Base-by-base conservation (phyloP, 345 rosid genomes). In the Durio zibethinus region DNA sequence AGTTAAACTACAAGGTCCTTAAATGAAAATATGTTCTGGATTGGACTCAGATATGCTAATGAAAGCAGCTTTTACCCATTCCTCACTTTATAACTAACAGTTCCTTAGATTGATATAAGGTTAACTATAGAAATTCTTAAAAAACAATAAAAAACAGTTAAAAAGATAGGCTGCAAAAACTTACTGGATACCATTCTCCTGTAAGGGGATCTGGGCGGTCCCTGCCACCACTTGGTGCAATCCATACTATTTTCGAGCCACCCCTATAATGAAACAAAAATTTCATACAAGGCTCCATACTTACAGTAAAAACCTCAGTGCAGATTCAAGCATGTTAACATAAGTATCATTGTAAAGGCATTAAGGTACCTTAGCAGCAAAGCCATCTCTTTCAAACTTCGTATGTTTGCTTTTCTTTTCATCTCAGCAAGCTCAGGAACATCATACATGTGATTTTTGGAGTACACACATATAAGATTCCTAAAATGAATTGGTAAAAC, bases 221-320 rank as follows among this genome's bases (percentile, higher is more conserved):
- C 77, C 98, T 91, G 73, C 99, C 99, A 78, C 99, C 99, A 69
- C 98, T 96, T 73, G 99, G 98, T 52, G 99, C 93, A 80, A 96
- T 93, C 99, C 99, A 96, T 65, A 96, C 82, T 74, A 93, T 63
- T 73, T 87, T 89, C 36, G 97, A 90, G 38, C 98, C 99, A 81
- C 88, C 88, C 93, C 98, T 95, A 82, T 48, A 71, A 31, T 61
- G 7, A 29, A 75, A 59, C 42, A 78, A 47, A 70, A 36, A 74
- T 47, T 68, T 75, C 33, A 45, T 84, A 31, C 76, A 33, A 83
- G 67, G 67, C 57, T 45, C 29, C 48, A 43, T 31, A 29, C 16
- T 52, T 76, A 62, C 15, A 9, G 54, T 52, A 14, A 81, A 74
- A 14, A 50, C 50, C 16, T 23, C 5, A 10, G 4, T 27, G 74